Evolutionary conservation across 352 stramenopile species (phyloP).

Genomic region (Phytophthora colocasiae): DNA sequence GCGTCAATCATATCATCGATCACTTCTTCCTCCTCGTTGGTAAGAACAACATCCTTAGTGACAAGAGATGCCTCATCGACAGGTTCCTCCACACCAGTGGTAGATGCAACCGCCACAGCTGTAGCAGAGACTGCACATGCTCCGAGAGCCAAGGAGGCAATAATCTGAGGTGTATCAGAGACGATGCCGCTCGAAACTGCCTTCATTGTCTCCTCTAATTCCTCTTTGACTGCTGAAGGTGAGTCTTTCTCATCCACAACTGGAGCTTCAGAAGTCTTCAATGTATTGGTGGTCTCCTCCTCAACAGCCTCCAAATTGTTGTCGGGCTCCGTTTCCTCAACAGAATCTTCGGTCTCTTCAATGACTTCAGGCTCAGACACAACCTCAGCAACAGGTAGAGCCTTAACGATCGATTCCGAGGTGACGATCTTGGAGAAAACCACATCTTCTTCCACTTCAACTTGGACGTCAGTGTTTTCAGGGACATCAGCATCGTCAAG

Average conservation of each 20-base stretch:
- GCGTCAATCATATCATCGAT: slow-evolving; percentile 14
- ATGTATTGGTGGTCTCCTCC: not conserved
- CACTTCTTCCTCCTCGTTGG: slow-evolving; percentile 13
- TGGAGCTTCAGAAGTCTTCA: not conserved
- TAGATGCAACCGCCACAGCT: too few relatives aligned
- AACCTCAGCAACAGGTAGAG: slow-evolving; percentile 5
- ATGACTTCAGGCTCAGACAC: not conserved
- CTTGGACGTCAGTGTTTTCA: not conserved
- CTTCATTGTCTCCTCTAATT: not conserved
- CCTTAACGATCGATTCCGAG: not conserved
- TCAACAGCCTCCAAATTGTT: not conserved
- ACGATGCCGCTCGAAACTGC: not conserved
- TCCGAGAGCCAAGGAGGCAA: slow-evolving; percentile 19
- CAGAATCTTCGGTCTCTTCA: not conserved
- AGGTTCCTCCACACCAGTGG: not conserved
- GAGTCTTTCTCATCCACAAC: not conserved
- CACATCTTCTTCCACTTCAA: not conserved
- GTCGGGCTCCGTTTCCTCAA: not conserved
- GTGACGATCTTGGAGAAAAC: not conserved
- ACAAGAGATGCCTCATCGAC: not conserved
- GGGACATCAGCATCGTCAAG: not conserved
- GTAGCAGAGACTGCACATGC: not conserved
- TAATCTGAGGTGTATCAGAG: slow-evolving; percentile 22
- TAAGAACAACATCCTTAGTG: slow-evolving; percentile 1
- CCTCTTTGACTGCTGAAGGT: not conserved